Percentiles rank a stretch among this genome's conserved stretches.
phyloP scores from a whole-genome alignment of 2,329 filamentous ascomycete genomes.

The Cladosporium sp. region DNA sequence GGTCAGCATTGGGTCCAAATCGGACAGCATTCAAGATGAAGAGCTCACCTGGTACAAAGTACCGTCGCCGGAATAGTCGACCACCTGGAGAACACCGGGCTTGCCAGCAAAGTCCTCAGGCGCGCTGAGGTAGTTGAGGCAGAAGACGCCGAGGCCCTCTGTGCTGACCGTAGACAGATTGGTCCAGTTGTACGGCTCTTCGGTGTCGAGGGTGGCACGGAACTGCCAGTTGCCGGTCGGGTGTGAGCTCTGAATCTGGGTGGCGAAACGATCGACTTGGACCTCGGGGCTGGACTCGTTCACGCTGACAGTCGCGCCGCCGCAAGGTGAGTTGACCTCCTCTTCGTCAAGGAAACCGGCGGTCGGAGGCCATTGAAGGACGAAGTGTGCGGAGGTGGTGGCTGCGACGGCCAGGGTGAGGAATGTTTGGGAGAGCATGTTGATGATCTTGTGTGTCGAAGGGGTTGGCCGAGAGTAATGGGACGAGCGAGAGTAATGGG shows the following conservation, averaged over 20 bases:
- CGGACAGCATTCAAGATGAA: neutral
- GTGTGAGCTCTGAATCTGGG: conserved; percentile 25
- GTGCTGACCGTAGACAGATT: conserved; percentile 23
- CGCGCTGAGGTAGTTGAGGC: conserved; percentile 22
- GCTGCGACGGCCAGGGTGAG: conserved; percentile 24
- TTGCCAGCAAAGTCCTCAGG: conserved; percentile 25
- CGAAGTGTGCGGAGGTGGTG: conserved; percentile 40
- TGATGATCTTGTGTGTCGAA: neutral
- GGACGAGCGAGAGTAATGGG: too few relatives aligned
- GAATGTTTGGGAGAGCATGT: conserved; percentile 16
- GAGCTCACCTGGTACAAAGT: conserved; percentile 28
- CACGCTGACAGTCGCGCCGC: conserved; percentile 22
- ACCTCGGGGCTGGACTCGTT: conserved; percentile 22
- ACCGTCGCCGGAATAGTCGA: conserved; percentile 26
- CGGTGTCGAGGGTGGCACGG: conserved; percentile 24
- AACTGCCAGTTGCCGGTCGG: conserved; percentile 25
- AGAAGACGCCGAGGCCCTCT: conserved; percentile 27
- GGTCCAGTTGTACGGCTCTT: conserved; percentile 28
- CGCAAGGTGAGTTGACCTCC: conserved; percentile 25
- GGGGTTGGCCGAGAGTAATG: too few relatives aligned
- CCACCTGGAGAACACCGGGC: conserved; percentile 27
- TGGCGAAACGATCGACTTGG: conserved; percentile 27
- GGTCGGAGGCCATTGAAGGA: conserved; percentile 34
- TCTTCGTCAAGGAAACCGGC: conserved; percentile 27
- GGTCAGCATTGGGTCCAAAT: neutral